Base-by-base conservation (phyloP, 768 basidiomycete genomes). In the Astraeus odoratus region DNA sequence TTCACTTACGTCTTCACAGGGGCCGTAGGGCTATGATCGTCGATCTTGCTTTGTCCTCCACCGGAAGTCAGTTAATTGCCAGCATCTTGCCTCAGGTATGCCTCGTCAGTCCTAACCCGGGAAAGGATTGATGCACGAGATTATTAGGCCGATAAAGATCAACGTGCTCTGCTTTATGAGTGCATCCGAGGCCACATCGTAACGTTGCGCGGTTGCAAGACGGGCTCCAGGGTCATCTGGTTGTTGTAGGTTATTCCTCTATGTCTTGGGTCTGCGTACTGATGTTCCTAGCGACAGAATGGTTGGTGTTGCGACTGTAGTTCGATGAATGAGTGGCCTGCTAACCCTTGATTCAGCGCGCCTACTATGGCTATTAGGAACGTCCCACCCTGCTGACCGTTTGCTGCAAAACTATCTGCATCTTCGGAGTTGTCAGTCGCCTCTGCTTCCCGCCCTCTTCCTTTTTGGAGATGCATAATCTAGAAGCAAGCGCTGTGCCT, bases 151-250 rank as follows among this genome's bases (percentile, higher is more conserved):
- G 86, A 89, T 65, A 88, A 89, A 62, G 89, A 90, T 43, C 89
- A 92, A 59, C 80, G 89, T 18, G 79, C 83, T 3, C 63, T 81
- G 48, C 69, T 92, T 27, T 91, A 89, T 55, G 88, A 91, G 34
- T 89, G 89, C 54, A 89, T 91, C 51, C 75, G 83, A 30, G 86
- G 86, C 3, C 87, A 91, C 57, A 89, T 91, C 51, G 88, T 91
- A 38, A 91, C 88, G 23, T 71, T 92, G n/a, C 78, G 89, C 29
- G 89, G 89, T 18, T 90, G 87, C 60, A 91, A 91, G 72, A 89
- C 89, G 1, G 89, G 89, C 22, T 90, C 88, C 1, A 90, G 89
- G 59, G 86, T 91, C 57, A 91, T 91, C 57, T 92, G 89, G 89
- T 73, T 92, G 40, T 92, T 92, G 75, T 77, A 59, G 39, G 74